phyloP scores from a whole-genome alignment of 176 grass and related monocot species.

The Cocos nucifera region DNA sequence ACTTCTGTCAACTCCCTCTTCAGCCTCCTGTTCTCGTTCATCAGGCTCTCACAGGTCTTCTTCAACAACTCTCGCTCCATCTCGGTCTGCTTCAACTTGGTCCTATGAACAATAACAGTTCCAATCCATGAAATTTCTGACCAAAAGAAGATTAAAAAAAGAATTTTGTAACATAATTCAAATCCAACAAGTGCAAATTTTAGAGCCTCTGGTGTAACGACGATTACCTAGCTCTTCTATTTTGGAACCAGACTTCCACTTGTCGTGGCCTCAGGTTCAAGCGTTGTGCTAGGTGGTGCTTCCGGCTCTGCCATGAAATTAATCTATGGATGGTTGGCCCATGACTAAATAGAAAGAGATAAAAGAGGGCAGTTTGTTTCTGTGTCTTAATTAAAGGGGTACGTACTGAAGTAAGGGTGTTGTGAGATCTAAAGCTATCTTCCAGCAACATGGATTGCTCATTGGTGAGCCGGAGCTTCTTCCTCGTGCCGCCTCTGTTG shows the following conservation, averaged over 20 bases:
- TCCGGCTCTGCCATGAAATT: neutral
- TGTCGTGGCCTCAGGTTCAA: conserved; percentile 1
- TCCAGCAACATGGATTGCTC: neutral
- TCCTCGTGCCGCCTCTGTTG: no score
- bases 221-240: conserved; percentile 8
- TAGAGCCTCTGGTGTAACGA: no score
- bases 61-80: neutral
- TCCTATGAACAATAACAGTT: neutral
- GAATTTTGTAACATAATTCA: no score
- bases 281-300: neutral
- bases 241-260: conserved; percentile 10
- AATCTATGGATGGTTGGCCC: no score
- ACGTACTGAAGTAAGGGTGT: neutral
- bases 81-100: conserved; percentile 10
- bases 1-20: conserved; percentile 6
- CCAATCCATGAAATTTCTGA: no score
- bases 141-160: no score
- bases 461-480: neutral
- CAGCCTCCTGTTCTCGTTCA: neutral
- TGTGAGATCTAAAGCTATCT: conserved; percentile 5
- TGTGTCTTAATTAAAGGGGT: neutral
- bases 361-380: no score
- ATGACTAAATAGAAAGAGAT: no score
- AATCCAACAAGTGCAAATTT: no score
- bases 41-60: neutral